Evolutionary conservation across 225 moss, liverwort and hornwort species (phyloP).

Genomic region (Physcomitrellopsis africana): DNA sequence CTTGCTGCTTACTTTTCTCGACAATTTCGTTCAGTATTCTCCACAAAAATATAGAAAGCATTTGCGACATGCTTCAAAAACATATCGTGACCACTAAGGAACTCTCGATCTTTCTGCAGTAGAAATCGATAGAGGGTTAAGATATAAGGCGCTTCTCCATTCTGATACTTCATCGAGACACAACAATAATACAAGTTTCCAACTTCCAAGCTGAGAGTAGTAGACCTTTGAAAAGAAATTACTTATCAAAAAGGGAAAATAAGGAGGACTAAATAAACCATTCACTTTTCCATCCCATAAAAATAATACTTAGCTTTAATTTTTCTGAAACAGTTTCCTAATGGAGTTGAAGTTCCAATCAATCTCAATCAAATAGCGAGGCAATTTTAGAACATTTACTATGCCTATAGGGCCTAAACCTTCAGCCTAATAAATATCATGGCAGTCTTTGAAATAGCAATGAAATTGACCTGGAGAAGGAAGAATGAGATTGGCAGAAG

Average conservation of each 20-base stretch:
- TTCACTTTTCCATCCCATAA: neutral
- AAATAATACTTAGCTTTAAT: neutral
- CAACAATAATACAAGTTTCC: constrained; percentile 2
- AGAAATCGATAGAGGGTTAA: constrained; percentile 5
- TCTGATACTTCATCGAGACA: neutral
- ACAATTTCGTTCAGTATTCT: constrained; percentile 85
- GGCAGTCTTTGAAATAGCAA: neutral
- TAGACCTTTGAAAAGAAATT: neutral
- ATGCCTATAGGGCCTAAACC: too few species aligned
- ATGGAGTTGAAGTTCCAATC: neutral
- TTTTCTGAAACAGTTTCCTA: neutral
- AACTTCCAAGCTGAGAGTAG: constrained; percentile 4
- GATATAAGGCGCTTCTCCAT: constrained; percentile 20
- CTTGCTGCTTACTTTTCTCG: constrained; percentile 82
- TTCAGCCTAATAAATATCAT: too few species aligned
- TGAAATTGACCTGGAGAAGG: constrained; percentile 81
- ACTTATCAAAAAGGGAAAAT: neutral
- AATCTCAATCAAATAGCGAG: constrained; percentile 11
- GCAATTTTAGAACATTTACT: neutral
- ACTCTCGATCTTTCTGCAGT: constrained; percentile 91
- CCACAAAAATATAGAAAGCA: constrained; percentile 94
- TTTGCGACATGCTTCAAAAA: constrained; percentile 95
- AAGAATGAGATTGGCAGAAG: constrained; percentile 88
- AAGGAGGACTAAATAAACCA: neutral
- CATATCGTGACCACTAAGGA: constrained; percentile 93